phyloP scores from a whole-genome alignment of 75 land plant species.

The Pinus albicaulis region DNA sequence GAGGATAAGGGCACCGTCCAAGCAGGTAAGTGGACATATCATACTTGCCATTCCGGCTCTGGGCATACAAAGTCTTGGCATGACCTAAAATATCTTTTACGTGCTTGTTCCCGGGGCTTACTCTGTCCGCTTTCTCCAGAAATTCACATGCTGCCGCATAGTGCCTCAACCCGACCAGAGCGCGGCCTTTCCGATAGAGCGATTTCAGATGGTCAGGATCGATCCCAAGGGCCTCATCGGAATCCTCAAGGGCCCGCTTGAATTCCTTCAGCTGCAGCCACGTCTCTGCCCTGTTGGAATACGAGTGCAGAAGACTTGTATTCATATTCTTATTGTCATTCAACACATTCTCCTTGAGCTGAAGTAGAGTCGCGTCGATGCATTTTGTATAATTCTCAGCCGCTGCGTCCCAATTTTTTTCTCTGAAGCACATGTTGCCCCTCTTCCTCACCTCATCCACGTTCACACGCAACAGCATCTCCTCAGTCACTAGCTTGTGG shows the following conservation, averaged over 20 bases:
- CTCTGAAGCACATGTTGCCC: neutral
- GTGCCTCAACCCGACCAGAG: conserved; percentile 21
- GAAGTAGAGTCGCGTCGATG: neutral
- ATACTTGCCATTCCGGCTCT: neutral
- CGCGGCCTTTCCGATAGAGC: conserved; percentile 28
- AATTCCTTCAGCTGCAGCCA: conserved; percentile 14
- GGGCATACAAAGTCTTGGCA: neutral
- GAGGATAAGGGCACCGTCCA: neutral
- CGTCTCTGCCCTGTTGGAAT: conserved; percentile 38
- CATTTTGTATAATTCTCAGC: neutral
- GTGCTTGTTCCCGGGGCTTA: conserved; percentile 3
- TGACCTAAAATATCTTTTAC: conserved; percentile 7
- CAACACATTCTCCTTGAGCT: too few species aligned
- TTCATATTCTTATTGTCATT: neutral
- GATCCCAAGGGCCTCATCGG: conserved; percentile 15
- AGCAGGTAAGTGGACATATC: neutral
- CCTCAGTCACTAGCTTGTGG: too few species aligned
- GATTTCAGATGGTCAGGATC: conserved; percentile 28
- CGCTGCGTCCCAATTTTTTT: neutral
- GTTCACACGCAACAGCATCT: neutral
- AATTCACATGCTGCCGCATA: conserved; percentile 4
- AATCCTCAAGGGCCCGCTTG: conserved; percentile 15
- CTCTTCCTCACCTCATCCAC: neutral
- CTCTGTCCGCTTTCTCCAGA: neutral
- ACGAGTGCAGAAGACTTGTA: conserved; percentile 10